Conservation (phyloP, 108 stramenopile genomes). For the Poteriospumella lacustris region DNA sequence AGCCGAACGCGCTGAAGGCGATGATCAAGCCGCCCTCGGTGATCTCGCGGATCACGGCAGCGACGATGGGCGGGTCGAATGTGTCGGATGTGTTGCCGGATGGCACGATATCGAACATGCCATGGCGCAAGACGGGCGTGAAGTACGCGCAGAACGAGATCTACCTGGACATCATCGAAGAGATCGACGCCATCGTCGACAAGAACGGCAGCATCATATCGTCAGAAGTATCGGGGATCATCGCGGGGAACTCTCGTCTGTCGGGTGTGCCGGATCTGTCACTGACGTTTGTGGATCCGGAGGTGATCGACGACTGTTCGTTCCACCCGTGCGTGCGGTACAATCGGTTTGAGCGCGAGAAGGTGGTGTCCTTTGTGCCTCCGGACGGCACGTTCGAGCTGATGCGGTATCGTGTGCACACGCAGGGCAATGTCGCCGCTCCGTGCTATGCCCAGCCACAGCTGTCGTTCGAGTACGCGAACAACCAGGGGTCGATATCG, state of each 20-base stretch:
- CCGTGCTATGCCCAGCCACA: conserved; percentile 74
- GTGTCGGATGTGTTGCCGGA: conserved; percentile 69
- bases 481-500: conserved; percentile 9
- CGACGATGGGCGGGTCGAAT: not conserved
- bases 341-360: conserved; percentile 77
- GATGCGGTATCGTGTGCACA: conserved; percentile 81
- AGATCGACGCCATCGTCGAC: conserved; percentile 85
- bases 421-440: conserved; percentile 51
- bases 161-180: conserved; percentile 93
- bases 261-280: conserved; percentile 90
- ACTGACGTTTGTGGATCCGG: conserved; percentile 72
- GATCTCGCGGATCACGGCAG: conserved; percentile 51
- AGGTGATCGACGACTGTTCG: conserved; percentile 85
- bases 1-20: conserved; percentile 91
- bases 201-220: conserved; percentile 72
- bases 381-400: conserved; percentile 95
- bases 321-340: conserved; percentile 98
- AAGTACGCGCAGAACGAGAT: conserved; percentile 88
- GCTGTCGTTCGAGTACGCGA: conserved; percentile 56
- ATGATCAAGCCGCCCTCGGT: conserved; percentile 87
- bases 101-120: conserved; percentile 90
- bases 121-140: conserved; percentile 91
- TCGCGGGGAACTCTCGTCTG: conserved; percentile 79
- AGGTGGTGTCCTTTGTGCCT: conserved; percentile 90
- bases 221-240: conserved; percentile 78